A percentile compares a stretch with the other conserved stretches of the same genome.
Conservation (phyloP, 2,329 filamentous ascomycete species). For the Phyllosticta citrichinensis region DNA sequence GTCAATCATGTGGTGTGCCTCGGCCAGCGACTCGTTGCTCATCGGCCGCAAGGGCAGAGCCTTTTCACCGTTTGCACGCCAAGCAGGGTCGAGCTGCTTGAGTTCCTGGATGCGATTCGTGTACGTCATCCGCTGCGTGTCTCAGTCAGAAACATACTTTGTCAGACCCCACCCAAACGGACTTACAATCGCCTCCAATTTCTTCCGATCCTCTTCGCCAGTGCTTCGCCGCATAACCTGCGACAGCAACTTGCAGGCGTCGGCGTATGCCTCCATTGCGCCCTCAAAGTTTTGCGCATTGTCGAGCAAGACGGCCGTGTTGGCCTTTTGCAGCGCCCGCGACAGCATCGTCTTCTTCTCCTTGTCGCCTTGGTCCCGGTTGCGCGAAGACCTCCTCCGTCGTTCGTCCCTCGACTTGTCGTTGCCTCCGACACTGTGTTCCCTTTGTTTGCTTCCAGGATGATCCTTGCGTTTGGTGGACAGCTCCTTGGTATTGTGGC, state of each 20-base stretch:
- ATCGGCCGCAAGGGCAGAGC: constrained; percentile 62
- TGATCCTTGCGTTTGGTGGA: not conserved
- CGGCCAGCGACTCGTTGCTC: constrained; percentile 45
- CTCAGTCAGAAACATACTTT: constrained; percentile 11
- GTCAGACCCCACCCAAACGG: not conserved
- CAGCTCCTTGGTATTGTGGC: not conserved
- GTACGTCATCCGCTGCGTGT: constrained; percentile 69
- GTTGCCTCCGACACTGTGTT: constrained; percentile 10
- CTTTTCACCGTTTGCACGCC: constrained; percentile 50
- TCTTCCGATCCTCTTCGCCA: constrained; percentile 76
- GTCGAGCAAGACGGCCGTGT: constrained; percentile 88
- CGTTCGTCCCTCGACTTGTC: constrained; percentile 7
- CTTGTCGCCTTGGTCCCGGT: constrained; percentile 35
- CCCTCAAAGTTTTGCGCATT: constrained; percentile 93
- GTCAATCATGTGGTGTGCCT: constrained; percentile 23
- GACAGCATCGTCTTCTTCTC: constrained; percentile 89
- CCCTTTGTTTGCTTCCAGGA: not conserved
- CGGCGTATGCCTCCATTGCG: constrained; percentile 78
- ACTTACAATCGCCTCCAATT: constrained; percentile 87
- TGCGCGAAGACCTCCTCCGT: constrained; percentile 20
- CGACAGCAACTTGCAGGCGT: constrained; percentile 80
- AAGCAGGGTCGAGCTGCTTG: constrained; percentile 54
- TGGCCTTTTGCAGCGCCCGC: constrained; percentile 89
- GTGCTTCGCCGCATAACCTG: constrained; percentile 79
- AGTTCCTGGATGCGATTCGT: constrained; percentile 82